phyloP scores from a whole-genome alignment of 805 yeast species.

The Candida nitratophila region DNA sequence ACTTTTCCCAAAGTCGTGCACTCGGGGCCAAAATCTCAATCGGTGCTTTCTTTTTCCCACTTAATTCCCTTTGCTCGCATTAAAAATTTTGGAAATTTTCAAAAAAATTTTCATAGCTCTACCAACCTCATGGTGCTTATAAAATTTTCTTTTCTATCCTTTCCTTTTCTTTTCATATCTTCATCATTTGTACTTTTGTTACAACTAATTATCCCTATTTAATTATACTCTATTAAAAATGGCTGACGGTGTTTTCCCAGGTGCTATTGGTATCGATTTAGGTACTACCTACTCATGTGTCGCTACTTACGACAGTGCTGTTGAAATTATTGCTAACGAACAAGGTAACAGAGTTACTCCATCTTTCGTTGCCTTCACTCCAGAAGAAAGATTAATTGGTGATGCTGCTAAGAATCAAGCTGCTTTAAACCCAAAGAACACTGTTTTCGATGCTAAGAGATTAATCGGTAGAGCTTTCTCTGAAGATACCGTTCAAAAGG shows the following conservation, averaged over 20 bases:
- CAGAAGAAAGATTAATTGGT: slow-evolving; percentile 74
- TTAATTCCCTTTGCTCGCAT: not conserved
- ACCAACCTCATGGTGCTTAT: slow-evolving; percentile 7
- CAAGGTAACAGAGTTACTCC: slow-evolving; percentile 85
- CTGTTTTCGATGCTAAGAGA: slow-evolving; percentile 79
- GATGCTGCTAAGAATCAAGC: slow-evolving; percentile 83
- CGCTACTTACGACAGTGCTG: slow-evolving; percentile 71
- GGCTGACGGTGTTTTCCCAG: slow-evolving; percentile 99
- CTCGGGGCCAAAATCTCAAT: too few species aligned
- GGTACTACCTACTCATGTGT: slow-evolving; percentile 83
- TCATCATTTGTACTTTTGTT: not conserved
- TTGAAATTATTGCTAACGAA: slow-evolving; percentile 75
- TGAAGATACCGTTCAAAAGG: slow-evolving; percentile 74
- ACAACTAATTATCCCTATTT: not conserved
- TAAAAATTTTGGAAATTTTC: slow-evolving; percentile 1
- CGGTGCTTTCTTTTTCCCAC: not conserved
- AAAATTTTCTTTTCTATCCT: slow-evolving; percentile 10
- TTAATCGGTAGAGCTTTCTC: slow-evolving; percentile 75
- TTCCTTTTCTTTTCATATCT: not conserved
- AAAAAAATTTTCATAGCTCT: slow-evolving; percentile 6
- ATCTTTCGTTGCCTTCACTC: slow-evolving; percentile 74
- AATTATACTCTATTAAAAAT: slow-evolving; percentile 31
- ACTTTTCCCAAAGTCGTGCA: too few species aligned
- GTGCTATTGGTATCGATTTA: slow-evolving; percentile 96
- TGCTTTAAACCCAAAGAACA: slow-evolving; percentile 70